Evolutionary conservation across 1,139 yeast species (phyloP).

Genomic region (Lodderomyces margitis): DNA sequence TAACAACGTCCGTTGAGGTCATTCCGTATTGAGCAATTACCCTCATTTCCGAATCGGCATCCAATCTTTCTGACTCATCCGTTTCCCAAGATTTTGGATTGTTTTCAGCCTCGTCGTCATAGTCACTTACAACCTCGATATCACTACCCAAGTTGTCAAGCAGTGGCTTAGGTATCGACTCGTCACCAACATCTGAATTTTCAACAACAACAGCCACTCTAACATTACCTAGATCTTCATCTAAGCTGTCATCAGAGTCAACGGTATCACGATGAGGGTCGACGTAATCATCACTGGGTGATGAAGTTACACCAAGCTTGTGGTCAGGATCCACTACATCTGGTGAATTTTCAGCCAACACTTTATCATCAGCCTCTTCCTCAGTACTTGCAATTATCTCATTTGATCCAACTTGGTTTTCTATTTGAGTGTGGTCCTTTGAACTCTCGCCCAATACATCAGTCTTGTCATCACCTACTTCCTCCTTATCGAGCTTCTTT

Average conservation of each 20-base stretch:
- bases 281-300: neutral
- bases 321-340: neutral
- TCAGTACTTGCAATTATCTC: too few relatives aligned
- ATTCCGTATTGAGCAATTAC: conserved; percentile 22
- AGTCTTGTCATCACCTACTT: conserved; percentile 7
- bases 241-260: neutral
- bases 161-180: neutral
- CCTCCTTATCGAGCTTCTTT: conserved; percentile 5
- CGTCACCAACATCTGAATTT: neutral
- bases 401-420: neutral
- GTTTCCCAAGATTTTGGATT: conserved; percentile 7
- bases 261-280: neutral
- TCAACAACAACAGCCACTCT: neutral
- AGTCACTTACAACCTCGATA: neutral
- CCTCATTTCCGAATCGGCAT: conserved; percentile 19
- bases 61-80: conserved; percentile 11
- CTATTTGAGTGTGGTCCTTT: neutral
- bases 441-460: conserved; percentile 3
- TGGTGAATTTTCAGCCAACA: neutral
- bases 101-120: neutral
- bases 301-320: neutral
- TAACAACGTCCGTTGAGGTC: conserved; percentile 4
- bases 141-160: neutral
- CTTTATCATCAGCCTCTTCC: neutral
- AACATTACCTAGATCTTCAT: neutral